Base-by-base conservation (phyloP, 768 basidiomycete genomes). In the Rhodotorula babjevae region DNA sequence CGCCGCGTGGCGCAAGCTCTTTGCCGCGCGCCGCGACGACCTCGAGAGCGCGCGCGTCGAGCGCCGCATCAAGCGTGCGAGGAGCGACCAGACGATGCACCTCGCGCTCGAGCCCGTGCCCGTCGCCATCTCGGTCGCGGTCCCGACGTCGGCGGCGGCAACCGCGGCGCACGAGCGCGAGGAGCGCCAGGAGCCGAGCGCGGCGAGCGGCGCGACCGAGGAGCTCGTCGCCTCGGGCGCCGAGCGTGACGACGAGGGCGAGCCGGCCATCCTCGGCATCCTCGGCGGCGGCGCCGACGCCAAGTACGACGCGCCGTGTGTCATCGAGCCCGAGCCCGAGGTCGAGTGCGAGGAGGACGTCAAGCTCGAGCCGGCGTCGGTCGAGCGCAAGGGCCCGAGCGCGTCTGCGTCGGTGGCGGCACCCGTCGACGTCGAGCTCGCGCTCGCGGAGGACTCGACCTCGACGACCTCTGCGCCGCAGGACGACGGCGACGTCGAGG, bases 11-110 rank as follows among this genome's bases (percentile, higher is more conserved):
- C 90, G 89, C 78, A 86, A 89, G 25, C 95, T 95, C 77, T 89
- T 93, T 67, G 84, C 87, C 59, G 90, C 93, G 15, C 85, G 92
- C 67, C 89, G 87, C 7, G 92, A 94, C 78, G 93, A 95, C 80
- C 81, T 94, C 63, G 88, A 93, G 83, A 92, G 91, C 76, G 88
- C 88, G 12, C 87, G 92, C 57, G 87, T 90, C 53, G 91, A 93
- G 82, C 85, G 91, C 74, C 89, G 92, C 9, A 90, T 93, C 82
- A 92, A 92, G 83, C 87, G 90, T 42, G 90, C 91, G 29, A 84
- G 91, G 66, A 91, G 90, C 58, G 92, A 94, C 82, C 83, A 92
- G 31, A 90, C 89, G 18, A 87, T 87, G 19, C 91, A 93, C 78
- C 81, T 84, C 65, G 58, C 69, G n/a, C 40, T 44, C 23, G 47